phyloP scores from a whole-genome alignment of 768 basidiomycete species.

The Mycena sanguinolenta region DNA sequence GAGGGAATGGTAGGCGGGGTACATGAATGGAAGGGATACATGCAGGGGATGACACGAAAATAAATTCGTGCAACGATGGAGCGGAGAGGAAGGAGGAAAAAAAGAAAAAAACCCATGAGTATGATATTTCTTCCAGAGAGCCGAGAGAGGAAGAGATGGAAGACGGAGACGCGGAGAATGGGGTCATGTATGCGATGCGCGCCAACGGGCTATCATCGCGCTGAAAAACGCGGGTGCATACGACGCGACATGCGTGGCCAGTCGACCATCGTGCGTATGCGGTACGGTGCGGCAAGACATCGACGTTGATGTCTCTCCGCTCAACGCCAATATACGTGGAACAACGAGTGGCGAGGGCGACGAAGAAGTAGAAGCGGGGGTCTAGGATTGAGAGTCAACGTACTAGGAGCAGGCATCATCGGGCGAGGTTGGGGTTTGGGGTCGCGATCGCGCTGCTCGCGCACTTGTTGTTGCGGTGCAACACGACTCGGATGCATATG shows the following conservation, averaged over 20 bases:
- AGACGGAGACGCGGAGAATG: slow-evolving; percentile 12
- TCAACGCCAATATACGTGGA: slow-evolving; percentile 8
- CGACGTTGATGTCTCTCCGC: neutral
- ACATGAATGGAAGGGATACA: neutral
- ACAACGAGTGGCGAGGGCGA: slow-evolving; percentile 33
- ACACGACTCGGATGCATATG: slow-evolving; percentile 8
- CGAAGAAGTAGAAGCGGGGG: slow-evolving; percentile 1
- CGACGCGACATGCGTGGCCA: slow-evolving; percentile 6
- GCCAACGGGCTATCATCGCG: slow-evolving; percentile 8
- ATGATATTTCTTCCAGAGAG: slow-evolving; percentile 34
- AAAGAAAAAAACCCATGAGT: slow-evolving; percentile 35
- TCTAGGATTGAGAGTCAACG: slow-evolving; percentile 36
- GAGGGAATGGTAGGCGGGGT: slow-evolving; percentile 1
- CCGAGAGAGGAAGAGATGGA: slow-evolving; percentile 18
- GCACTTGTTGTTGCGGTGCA: neutral
- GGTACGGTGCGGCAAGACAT: neutral
- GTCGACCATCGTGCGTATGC: neutral
- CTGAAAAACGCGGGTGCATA: neutral
- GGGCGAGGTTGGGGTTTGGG: slow-evolving; percentile 26
- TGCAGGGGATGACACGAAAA: slow-evolving; percentile 1
- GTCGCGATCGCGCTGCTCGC: slow-evolving; percentile 23
- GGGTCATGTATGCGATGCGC: neutral
- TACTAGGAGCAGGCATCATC: slow-evolving; percentile 38
- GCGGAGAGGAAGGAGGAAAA: neutral
- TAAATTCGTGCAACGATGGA: neutral